Base-by-base conservation (phyloP, 176 grass and related monocot species). In the Triticum urartu region DNA sequence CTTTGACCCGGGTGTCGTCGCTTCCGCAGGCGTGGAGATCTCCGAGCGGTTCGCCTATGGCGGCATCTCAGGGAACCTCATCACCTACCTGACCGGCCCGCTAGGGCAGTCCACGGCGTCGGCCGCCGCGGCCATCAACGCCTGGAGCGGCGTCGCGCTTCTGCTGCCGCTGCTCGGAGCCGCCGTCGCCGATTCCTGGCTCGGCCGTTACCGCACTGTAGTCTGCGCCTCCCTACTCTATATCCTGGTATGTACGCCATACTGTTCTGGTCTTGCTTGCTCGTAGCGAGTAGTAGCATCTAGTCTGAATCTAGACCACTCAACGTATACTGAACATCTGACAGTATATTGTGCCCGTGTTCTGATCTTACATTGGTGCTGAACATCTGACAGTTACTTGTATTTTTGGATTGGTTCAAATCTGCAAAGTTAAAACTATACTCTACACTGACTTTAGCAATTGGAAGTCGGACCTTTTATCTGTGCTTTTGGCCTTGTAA, bases 31-130 rank as follows among this genome's bases (percentile, higher is more conserved):
- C 39, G 59, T 83, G 83, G 88, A 93, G 86, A 88, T 93, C 52
- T 84, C 91, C 32, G 75, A 92, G 84, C 78, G 87, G 56, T 91
- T 87, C 34, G 86, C 91, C 5, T 91, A 70, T 64, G 76, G 15
- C 21, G 93, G 91, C 47, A 79, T 95, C 63, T n/a, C 89, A 26
- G 72, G 76, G 6, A 93, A 93, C 88, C 83, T 93, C n/a, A 95
- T 92, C 52, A 87, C 59, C 28, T 95, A 90, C 84, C 79, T 95
- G n/a, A 94, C 91, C 4, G 91, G 85, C 20, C 85, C 83, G 28
- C 82, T 97, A 11, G 56, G 82, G 21, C 66, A 86, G 82, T 88
- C 91, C 18, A 96, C 85, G 59, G 89, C 89, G 14, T 40, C 84
- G 60, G 87, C 94, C 4, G 91, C 94, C 18, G 87, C 89, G 12